A percentile compares a stretch with the other conserved stretches of the same genome.
Evolutionary conservation across 441 rosid genomes (phyloP).

Genomic region (Arabidopsis lyrata): DNA sequence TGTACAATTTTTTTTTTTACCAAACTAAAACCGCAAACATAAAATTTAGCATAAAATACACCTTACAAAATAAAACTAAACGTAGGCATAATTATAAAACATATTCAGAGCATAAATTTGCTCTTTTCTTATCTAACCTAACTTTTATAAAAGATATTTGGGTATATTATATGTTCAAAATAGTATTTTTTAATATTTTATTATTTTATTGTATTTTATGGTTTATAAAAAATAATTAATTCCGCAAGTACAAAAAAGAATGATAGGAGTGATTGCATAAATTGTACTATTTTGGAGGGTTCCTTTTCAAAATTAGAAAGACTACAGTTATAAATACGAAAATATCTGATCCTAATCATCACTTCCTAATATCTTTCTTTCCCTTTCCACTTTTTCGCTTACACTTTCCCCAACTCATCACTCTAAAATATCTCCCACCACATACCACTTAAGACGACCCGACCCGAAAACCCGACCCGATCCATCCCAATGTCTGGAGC

Average conservation of each 20-base stretch:
- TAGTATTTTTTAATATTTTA: no score
- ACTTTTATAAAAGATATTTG: no score
- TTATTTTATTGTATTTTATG: no score
- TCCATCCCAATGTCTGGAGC: slow-evolving; percentile 42
- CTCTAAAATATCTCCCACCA: slow-evolving; percentile 38
- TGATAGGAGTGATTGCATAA: neutral
- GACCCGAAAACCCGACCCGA: slow-evolving; percentile 2
- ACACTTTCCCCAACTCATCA: slow-evolving; percentile 35
- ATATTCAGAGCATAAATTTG: no score
- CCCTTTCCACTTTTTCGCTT: slow-evolving; percentile 37
- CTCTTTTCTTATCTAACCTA: no score
- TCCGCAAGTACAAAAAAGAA: neutral
- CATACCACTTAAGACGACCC: neutral
- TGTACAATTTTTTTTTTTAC: neutral
- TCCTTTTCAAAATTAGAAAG: neutral
- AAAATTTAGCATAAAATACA: no score
- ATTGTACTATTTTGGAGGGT: slow-evolving; percentile 4
- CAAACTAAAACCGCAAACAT: neutral
- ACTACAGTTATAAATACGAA: slow-evolving; percentile 22
- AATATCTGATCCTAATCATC: slow-evolving; percentile 49
- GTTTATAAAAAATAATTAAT: no score
- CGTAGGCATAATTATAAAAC: no score
- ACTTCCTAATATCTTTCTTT: slow-evolving; percentile 41
- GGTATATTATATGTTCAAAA: no score
- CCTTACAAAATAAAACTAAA: no score